Evolutionary conservation across 345 rosid species (phyloP).

Genomic region (Melaleuca quinquenervia): DNA sequence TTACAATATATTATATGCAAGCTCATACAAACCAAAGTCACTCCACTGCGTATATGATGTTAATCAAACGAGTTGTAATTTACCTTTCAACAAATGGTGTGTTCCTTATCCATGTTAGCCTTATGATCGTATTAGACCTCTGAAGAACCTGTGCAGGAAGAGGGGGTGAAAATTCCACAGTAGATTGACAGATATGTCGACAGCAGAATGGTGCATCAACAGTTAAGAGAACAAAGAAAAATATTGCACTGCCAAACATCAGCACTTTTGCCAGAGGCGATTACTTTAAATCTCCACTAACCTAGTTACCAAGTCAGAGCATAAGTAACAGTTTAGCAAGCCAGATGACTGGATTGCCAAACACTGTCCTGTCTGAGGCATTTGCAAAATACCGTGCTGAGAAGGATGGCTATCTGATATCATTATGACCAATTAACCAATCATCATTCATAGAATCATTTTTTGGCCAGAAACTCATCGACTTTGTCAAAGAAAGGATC

Average conservation of each 20-base stretch:
- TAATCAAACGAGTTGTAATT: not conserved
- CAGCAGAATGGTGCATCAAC: not conserved
- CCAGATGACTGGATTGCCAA: not conserved
- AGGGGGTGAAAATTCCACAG: not conserved
- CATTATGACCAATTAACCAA: not conserved
- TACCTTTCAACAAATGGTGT: slow-evolving; percentile 61
- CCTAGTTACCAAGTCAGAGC: not conserved
- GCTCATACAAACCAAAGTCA: not conserved
- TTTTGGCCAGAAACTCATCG: not conserved
- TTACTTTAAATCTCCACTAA: not conserved
- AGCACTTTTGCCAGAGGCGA: not conserved
- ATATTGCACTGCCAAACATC: not conserved
- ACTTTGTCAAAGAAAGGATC: not conserved
- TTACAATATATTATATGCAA: not conserved
- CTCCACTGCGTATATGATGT: not conserved
- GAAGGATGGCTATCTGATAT: not conserved
- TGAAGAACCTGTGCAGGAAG: slow-evolving; percentile 59
- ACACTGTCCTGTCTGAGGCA: not conserved
- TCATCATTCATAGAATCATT: not conserved
- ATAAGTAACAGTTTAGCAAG: not conserved
- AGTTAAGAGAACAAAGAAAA: not conserved
- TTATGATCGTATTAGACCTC: slow-evolving; percentile 37
- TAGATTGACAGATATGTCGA: not conserved
- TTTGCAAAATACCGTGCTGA: not conserved
- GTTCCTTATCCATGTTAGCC: slow-evolving; percentile 84